These are phyloP conservation scores for Lyophyllum atratum DNA, from an alignment of 768 basidiomycete genomes.

Conservation along the genomic window DNA sequence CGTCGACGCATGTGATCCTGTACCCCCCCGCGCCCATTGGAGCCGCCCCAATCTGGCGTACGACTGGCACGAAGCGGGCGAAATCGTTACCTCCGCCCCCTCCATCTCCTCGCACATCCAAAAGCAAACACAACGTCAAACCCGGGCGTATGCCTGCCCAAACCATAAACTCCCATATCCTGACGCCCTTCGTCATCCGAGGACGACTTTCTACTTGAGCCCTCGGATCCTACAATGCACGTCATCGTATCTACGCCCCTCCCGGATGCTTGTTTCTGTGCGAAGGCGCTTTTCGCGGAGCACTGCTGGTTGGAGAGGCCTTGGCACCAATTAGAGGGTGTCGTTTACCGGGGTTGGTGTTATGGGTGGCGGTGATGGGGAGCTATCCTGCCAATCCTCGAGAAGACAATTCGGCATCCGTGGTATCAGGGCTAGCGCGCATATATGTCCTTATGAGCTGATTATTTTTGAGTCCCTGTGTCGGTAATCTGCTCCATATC, in stretches of 20 bases:
- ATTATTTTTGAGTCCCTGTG: not conserved
- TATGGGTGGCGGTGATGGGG: not conserved
- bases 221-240: not conserved
- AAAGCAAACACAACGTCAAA: not conserved
- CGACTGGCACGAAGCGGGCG: not conserved
- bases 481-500: not conserved
- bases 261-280: constrained; percentile 1
- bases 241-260: not conserved
- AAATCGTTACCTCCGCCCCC: not conserved
- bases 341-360: not conserved
- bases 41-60: not conserved
- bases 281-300: not conserved
- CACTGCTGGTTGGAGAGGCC: not conserved
- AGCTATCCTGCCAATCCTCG: not conserved
- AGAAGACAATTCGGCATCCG: not conserved
- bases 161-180: not conserved
- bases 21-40: not conserved
- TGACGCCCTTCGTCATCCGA: not conserved
- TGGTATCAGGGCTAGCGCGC: not conserved
- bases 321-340: not conserved
- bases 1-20: not conserved
- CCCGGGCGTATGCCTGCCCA: not conserved
- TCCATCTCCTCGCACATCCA: not conserved
- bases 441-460: not conserved
- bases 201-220: not conserved